Evolutionary conservation across 2,329 filamentous ascomycete species (phyloP).

Genomic region (Fusarium sp.): DNA sequence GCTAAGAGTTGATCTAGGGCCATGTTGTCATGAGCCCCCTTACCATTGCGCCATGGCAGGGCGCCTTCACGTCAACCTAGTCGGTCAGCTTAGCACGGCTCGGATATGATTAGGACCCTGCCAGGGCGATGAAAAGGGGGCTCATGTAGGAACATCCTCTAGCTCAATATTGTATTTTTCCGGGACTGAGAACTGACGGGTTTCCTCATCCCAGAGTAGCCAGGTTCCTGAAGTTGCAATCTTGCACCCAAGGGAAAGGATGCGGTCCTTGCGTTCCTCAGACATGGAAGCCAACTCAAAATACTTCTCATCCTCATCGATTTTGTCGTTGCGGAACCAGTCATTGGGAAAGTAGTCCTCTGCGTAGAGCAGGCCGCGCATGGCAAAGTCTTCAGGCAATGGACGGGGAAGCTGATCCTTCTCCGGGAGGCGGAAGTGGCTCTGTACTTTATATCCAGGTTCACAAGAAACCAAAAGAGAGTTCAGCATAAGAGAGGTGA

Average conservation of each 20-base stretch:
- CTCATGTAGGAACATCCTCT: background rate
- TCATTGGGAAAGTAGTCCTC: constrained; percentile 70
- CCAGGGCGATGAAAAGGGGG: background rate
- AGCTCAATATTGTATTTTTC: constrained; percentile 54
- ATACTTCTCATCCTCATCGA: constrained; percentile 78
- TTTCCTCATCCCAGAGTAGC: constrained; percentile 60
- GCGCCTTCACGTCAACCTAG: background rate
- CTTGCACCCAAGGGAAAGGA: constrained; percentile 70
- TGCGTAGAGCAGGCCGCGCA: constrained; percentile 74
- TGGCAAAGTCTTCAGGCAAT: constrained; percentile 77
- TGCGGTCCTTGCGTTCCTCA: constrained; percentile 69
- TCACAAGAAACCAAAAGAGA: constrained; percentile 48
- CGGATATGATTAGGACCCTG: background rate
- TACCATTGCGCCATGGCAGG: background rate
- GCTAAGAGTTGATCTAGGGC: background rate
- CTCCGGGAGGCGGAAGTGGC: constrained; percentile 63
- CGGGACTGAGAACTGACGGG: constrained; percentile 58
- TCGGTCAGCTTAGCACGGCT: too few species aligned
- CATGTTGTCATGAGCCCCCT: background rate
- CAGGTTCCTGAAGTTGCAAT: constrained; percentile 62
- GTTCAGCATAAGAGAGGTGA: constrained; percentile 58
- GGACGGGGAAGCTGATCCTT: constrained; percentile 64
- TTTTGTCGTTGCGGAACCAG: constrained; percentile 71
- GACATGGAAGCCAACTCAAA: constrained; percentile 74
- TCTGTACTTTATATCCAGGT: constrained; percentile 57